Conservation (phyloP, 169 alveolate genomes). For the Cryptosporidium meleagridis region DNA sequence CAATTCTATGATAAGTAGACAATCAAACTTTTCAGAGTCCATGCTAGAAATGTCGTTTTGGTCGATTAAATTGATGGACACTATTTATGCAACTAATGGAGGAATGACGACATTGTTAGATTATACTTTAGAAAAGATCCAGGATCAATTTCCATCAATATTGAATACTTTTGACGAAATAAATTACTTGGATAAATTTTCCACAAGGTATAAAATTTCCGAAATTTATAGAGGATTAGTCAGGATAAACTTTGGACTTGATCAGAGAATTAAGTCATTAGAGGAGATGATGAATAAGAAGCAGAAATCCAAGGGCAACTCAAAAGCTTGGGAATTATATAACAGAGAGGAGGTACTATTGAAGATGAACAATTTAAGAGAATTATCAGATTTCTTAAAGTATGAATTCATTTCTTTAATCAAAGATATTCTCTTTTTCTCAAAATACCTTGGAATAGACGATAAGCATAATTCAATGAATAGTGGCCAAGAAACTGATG, state of each 20-base stretch:
- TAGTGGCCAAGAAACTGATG: background rate
- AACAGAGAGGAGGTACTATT: constrained; percentile 1
- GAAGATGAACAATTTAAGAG: background rate
- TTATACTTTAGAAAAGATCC: constrained; percentile 48
- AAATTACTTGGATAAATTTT: constrained; percentile 31
- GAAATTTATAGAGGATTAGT: constrained; percentile 57
- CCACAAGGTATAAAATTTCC: constrained; percentile 1
- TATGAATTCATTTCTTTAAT: constrained; percentile 31
- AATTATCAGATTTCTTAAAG: constrained; percentile 29
- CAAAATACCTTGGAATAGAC: constrained; percentile 52
- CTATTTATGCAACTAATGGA: constrained; percentile 49
- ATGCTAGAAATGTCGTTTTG: constrained; percentile 49
- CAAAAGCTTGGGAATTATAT: background rate
- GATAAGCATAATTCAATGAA: background rate
- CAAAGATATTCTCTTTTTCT: constrained; percentile 24
- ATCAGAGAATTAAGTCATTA: background rate
- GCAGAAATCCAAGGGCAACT: background rate
- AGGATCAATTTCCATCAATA: constrained; percentile 59
- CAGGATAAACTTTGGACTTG: constrained; percentile 36
- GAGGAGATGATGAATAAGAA: background rate
- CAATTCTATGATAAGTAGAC: constrained; percentile 30
- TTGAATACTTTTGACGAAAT: constrained; percentile 53
- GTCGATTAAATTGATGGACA: constrained; percentile 59
- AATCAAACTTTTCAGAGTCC: background rate
- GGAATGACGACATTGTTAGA: constrained; percentile 58